phyloP scores from a whole-genome alignment of 305 asterid genomes.

The Coffea humblotiana region DNA sequence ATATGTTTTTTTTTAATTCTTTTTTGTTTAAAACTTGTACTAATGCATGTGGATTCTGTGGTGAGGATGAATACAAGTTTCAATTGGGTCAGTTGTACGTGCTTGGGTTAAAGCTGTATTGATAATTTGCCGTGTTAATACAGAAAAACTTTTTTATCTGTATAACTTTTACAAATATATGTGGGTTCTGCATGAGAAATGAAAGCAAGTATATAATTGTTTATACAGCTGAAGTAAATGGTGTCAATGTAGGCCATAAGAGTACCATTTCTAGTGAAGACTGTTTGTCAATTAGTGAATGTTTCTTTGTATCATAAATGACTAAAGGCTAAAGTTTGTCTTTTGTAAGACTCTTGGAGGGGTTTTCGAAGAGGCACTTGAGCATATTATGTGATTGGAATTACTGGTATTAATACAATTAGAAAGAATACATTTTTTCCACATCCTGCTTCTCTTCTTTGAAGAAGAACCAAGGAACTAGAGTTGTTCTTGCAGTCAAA shows the following conservation, averaged over 20 bases:
- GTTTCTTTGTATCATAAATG: background rate
- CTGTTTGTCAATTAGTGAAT: background rate
- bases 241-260: background rate
- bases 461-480: conserved; percentile 26
- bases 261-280: background rate
- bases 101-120: background rate
- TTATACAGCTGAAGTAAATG: too few relatives aligned
- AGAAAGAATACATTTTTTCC: conserved; percentile 15
- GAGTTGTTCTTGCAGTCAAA: too few relatives aligned
- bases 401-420: background rate
- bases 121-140: too few relatives aligned
- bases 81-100: too few relatives aligned
- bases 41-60: too few relatives aligned
- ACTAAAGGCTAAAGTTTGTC: background rate
- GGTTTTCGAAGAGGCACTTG: too few relatives aligned
- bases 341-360: background rate
- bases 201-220: too few relatives aligned
- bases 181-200: background rate
- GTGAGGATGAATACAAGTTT: background rate
- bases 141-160: background rate
- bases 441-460: conserved; percentile 18
- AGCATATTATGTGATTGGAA: too few relatives aligned
- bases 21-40: too few relatives aligned
- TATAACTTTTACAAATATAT: background rate
- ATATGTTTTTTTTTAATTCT: too few relatives aligned